Evolutionary conservation across 768 basidiomycete genomes (phyloP).

Genomic region (Lactifluus piperatus): DNA sequence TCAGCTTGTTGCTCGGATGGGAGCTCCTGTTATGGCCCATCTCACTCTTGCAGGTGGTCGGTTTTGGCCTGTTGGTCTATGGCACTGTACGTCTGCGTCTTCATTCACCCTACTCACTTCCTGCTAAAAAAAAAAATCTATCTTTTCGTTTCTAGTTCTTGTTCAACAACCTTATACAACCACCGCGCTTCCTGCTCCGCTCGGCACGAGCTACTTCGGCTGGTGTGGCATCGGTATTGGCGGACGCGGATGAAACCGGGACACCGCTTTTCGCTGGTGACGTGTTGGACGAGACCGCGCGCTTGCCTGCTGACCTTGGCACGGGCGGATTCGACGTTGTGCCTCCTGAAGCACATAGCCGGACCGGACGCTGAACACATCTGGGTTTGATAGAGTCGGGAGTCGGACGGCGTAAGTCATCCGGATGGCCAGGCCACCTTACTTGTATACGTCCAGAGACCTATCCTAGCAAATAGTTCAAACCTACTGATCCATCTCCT

Average conservation of each 20-base stretch:
- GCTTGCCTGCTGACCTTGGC: conserved; percentile 73
- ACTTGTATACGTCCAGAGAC: background rate
- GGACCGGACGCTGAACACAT: background rate
- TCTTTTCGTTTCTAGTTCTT: conserved; percentile 47
- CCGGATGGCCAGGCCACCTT: background rate
- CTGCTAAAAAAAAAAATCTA: no score
- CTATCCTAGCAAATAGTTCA: background rate
- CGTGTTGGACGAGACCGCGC: conserved; percentile 74
- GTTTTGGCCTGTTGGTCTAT: conserved; percentile 86
- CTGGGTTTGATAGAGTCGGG: background rate
- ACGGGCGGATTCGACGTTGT: conserved; percentile 78
- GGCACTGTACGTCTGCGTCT: conserved; percentile 54
- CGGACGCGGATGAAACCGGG: conserved; percentile 24
- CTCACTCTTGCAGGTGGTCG: conserved; percentile 71
- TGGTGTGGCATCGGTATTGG: background rate
- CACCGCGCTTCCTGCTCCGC: conserved; percentile 53
- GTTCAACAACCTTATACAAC: conserved; percentile 79
- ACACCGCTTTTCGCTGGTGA: conserved; percentile 48
- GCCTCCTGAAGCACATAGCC: conserved; percentile 28
- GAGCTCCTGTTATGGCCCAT: conserved; percentile 77
- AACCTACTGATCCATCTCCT: background rate
- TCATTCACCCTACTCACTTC: conserved; percentile 9
- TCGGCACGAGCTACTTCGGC: conserved; percentile 23
- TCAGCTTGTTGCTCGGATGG: conserved; percentile 87
- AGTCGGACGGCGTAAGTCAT: no score